Base-by-base conservation (phyloP, 257 asterid species). In the Mentha longifolia region DNA sequence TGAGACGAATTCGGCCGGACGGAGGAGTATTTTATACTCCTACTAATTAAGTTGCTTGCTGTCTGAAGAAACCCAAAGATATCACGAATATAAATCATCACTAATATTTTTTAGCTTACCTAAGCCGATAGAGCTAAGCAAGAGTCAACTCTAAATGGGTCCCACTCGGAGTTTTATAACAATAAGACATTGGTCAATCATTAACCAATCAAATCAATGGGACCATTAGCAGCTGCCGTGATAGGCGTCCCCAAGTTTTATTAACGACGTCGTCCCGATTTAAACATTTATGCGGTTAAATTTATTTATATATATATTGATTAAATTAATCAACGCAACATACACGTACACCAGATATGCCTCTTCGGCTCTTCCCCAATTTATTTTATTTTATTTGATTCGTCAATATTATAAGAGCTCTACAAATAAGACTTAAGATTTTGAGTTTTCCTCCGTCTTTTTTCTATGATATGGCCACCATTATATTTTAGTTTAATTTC, bases 161-260 rank as follows among this genome's bases (percentile, higher is more conserved):
- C 85, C 85, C 78, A 41, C 42, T 12, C 12, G 12, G 28, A 43
- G 71, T 75, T 71, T 72, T 14, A 54, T 52, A 70, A 73, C 76
- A 69, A 73, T 14, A 82, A 78, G 74, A 81, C 87, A 84, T 65
- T 78, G 83, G 87, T 86, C 90, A 83, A 83, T 86, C 68, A 88
- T 84, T 74, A 84, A 81, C 79, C 86, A 81, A 83, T 78, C 82
- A 67, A 68, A 68, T 66, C 81, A 72, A 67, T 12, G 82, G 77
- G 76, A 72, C 81, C 79, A 80, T 82, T 77, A 61, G 71, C 61
- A 59, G 76, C 57, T 79, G 74, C 84, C 84, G 83, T 74, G 87
- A 74, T 79, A 68, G 67, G 75, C 92, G 83, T 78, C 68, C 73
- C 72, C 74, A 74, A 9, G 1, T 3, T 33, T 1, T 35, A 7